A percentile compares a stretch with the other conserved stretches of the same genome.
phyloP scores from a whole-genome alignment of 2,329 filamentous ascomycete species.

The Talaromyces pinophilus region DNA sequence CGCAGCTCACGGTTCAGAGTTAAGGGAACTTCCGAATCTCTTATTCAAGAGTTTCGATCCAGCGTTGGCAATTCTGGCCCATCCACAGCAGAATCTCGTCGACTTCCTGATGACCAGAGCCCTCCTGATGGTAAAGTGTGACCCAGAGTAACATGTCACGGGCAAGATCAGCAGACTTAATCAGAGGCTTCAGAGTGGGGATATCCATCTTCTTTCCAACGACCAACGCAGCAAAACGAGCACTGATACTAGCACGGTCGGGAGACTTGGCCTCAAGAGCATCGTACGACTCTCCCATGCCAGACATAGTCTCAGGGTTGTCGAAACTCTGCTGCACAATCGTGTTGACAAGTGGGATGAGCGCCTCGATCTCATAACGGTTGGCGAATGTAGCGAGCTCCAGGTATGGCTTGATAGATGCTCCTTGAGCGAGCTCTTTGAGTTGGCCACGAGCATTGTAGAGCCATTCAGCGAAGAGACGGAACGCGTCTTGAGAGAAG shows the following conservation, averaged over 20 bases:
- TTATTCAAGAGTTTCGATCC: not conserved
- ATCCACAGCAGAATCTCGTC: constrained; percentile 7
- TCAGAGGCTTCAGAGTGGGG: not conserved
- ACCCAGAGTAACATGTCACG: constrained; percentile 12
- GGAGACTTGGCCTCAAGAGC: not conserved
- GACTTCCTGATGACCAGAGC: not conserved
- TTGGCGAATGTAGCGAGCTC: constrained; percentile 1
- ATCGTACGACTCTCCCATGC: not conserved
- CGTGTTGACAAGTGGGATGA: not conserved
- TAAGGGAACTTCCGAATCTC: not conserved
- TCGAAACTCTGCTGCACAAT: not conserved
- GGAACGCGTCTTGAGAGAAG: constrained; percentile 11
- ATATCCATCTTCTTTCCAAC: not conserved
- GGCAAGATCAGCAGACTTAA: not conserved
- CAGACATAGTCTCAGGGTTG: not conserved
- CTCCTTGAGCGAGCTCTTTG: not conserved
- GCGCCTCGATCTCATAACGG: not conserved
- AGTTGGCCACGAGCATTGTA: constrained; percentile 6
- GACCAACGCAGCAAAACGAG: constrained; percentile 10
- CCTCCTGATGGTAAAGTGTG: not conserved
- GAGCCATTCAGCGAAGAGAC: constrained; percentile 19
- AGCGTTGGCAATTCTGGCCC: not conserved
- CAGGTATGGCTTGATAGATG: not conserved
- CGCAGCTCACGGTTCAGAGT: not conserved
- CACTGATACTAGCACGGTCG: constrained; percentile 15